Evolutionary conservation across 768 basidiomycete genomes (phyloP).

Genomic region (Trametes coccinea): DNA sequence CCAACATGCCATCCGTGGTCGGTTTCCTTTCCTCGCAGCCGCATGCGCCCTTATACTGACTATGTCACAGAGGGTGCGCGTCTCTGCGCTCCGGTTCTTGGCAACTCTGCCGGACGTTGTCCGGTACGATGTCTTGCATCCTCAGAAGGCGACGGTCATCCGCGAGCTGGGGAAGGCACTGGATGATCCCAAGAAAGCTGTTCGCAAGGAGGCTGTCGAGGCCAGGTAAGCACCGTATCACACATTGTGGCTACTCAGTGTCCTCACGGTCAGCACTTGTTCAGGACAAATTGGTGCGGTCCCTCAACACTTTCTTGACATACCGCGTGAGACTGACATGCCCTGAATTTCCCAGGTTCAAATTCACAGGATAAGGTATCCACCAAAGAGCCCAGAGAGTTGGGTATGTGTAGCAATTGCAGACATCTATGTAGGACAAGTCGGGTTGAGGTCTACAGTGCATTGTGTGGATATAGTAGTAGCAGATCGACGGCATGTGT

Average conservation of each 20-base stretch:
- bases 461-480: slow-evolving; percentile 20
- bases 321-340: background rate
- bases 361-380: slow-evolving; percentile 48
- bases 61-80: slow-evolving; percentile 66
- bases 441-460: slow-evolving; percentile 20
- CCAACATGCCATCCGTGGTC: slow-evolving; percentile 59
- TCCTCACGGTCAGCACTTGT: background rate
- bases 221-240: slow-evolving; percentile 46
- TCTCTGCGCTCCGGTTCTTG: slow-evolving; percentile 73
- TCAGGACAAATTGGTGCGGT: slow-evolving; percentile 50
- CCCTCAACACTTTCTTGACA: background rate
- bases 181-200: slow-evolving; percentile 86
- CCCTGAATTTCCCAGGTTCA: slow-evolving; percentile 46
- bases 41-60: background rate
- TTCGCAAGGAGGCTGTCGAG: slow-evolving; percentile 88
- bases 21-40: slow-evolving; percentile 24
- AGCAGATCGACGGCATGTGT: slow-evolving; percentile 6
- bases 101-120: slow-evolving; percentile 72
- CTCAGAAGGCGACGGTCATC: slow-evolving; percentile 71
- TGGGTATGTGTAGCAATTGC: slow-evolving; percentile 20
- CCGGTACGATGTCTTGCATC: slow-evolving; percentile 82
- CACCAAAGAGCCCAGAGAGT: background rate
- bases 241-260: no score
- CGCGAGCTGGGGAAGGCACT: slow-evolving; percentile 72
- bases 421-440: slow-evolving; percentile 23